Conservation (phyloP, 805 yeast species). For the Monosporozyma servazzii region DNA sequence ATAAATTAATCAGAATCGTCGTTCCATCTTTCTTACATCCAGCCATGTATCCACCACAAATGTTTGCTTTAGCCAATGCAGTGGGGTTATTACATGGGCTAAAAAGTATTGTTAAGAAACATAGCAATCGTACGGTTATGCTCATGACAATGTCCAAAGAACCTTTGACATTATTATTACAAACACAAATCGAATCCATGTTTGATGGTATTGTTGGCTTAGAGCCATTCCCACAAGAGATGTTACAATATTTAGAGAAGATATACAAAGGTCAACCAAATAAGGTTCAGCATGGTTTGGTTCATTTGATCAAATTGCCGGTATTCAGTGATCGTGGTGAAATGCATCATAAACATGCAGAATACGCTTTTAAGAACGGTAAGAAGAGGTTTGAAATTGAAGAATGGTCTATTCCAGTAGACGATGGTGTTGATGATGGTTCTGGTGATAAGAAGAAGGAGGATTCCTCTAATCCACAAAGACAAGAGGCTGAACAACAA, state of each 20-base stretch:
- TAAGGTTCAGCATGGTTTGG: slow-evolving; percentile 76
- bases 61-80: slow-evolving; percentile 38
- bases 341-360: slow-evolving; percentile 67
- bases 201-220: slow-evolving; percentile 63
- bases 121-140: slow-evolving; percentile 39
- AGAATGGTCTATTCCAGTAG: slow-evolving; percentile 97
- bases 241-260: slow-evolving; percentile 54
- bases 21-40: slow-evolving; percentile 80
- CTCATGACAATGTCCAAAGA: slow-evolving; percentile 54
- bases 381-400: slow-evolving; percentile 76
- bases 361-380: slow-evolving; percentile 80
- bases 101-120: slow-evolving; percentile 42
- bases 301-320: slow-evolving; percentile 68
- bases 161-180: slow-evolving; percentile 43
- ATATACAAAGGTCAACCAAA: slow-evolving; percentile 55
- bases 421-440: slow-evolving; percentile 46
- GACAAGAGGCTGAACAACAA: background rate
- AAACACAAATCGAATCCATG: slow-evolving; percentile 47
- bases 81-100: slow-evolving; percentile 56
- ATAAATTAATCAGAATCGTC: slow-evolving; percentile 51
- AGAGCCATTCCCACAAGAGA: slow-evolving; percentile 73
- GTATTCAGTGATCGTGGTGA: slow-evolving; percentile 58
- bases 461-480: background rate
- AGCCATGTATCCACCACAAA: slow-evolving; percentile 49
- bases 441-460: background rate